Conservation (phyloP, 192 early-diverging fungal genomes). For the Coemansia brasiliensis region DNA sequence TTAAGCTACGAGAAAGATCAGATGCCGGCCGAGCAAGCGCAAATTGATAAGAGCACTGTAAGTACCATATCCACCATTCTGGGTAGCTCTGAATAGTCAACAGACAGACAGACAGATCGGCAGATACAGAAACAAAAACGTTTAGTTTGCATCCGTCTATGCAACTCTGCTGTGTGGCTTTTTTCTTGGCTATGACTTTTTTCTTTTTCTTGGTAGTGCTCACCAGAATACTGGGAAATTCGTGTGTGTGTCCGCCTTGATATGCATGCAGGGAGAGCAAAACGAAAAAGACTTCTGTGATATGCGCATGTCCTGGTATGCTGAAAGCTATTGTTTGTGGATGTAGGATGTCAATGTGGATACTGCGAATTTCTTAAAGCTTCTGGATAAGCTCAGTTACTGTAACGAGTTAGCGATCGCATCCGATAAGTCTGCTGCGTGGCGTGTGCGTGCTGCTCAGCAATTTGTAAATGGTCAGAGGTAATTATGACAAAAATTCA, state of each 20-base stretch:
- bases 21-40: not conserved
- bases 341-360: conserved; percentile 6
- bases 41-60: not conserved
- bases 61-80: not conserved
- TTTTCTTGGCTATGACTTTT: too few species aligned
- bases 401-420: conserved; percentile 6
- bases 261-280: conserved; percentile 15
- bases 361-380: conserved; percentile 6
- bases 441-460: conserved; percentile 14
- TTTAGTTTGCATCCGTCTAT: not conserved
- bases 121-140: conserved; percentile 13
- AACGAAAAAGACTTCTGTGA: not conserved
- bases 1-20: conserved; percentile 52
- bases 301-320: not conserved
- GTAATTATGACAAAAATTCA: conserved; percentile 7
- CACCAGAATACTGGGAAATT: too few species aligned
- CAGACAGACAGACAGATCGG: not conserved
- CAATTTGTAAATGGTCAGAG: conserved; percentile 20
- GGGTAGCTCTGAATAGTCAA: too few species aligned
- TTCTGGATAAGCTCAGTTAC: conserved; percentile 16
- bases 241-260: not conserved
- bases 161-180: too few species aligned
- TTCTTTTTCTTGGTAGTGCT: not conserved
- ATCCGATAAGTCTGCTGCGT: conserved; percentile 6
- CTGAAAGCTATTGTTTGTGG: conserved; percentile 8